Conservation (phyloP, 768 basidiomycete species). For the Collybiopsis luxurians region DNA sequence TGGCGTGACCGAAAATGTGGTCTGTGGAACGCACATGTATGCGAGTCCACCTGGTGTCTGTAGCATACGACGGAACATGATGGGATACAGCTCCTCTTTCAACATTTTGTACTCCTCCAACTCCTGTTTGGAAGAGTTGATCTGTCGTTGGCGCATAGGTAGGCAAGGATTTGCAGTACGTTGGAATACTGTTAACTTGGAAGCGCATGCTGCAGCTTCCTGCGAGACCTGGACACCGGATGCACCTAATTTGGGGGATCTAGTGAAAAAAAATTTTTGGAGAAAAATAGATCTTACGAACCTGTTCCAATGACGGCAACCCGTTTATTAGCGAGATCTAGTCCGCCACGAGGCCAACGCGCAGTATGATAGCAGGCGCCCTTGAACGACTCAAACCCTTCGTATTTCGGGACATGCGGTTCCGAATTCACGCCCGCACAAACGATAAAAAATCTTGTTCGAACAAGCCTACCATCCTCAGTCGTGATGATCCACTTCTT, state of each 20-base stretch:
- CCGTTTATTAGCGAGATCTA: conserved; percentile 3
- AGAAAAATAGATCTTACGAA: too few species aligned
- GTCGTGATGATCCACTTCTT: conserved; percentile 10
- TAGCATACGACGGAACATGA: neutral
- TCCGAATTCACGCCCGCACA: conserved; percentile 7
- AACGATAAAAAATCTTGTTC: conserved; percentile 1
- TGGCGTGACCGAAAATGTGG: neutral
- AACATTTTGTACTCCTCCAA: neutral
- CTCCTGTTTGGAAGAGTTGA: neutral
- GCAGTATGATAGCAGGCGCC: conserved; percentile 6
- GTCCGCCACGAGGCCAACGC: conserved; percentile 5
- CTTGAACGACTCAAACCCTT: conserved; percentile 5
- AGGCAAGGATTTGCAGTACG: conserved; percentile 8
- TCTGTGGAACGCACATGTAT: neutral
- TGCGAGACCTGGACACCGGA: conserved; percentile 7
- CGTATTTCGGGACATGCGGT: neutral
- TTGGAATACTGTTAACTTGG: conserved; percentile 7
- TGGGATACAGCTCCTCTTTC: conserved; percentile 5
- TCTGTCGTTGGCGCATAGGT: conserved; percentile 6
- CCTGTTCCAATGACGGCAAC: conserved; percentile 8
- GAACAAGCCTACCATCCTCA: neutral
- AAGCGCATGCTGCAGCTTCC: conserved; percentile 4
- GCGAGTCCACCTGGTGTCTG: conserved; percentile 5
- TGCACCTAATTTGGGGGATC: neutral
- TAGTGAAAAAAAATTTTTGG: too few species aligned